phyloP scores from a whole-genome alignment of 192 early-diverging fungal genomes.

The Podila minutissima region DNA sequence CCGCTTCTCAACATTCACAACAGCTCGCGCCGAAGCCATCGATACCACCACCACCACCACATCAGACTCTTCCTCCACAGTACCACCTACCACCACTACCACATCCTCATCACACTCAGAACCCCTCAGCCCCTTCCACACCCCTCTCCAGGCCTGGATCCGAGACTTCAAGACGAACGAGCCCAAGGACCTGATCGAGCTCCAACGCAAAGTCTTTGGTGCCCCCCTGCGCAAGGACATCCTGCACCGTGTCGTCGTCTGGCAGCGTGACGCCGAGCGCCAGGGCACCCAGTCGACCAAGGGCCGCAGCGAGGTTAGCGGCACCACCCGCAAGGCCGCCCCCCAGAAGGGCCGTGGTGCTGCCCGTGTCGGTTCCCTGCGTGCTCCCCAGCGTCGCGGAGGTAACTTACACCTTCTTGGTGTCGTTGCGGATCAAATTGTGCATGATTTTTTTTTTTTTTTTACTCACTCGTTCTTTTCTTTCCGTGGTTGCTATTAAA shows the following conservation, averaged over 20 bases:
- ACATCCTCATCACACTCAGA: conserved; percentile 9
- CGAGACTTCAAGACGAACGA: conserved; percentile 78
- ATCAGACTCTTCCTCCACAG: conserved; percentile 2
- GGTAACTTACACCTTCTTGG: conserved; percentile 56
- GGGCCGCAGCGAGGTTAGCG: conserved; percentile 83
- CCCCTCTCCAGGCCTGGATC: conserved; percentile 77
- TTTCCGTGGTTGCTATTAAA: neutral
- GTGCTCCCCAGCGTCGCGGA: conserved; percentile 90
- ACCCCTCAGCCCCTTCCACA: conserved; percentile 37
- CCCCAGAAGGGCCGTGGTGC: conserved; percentile 95
- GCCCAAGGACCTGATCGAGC: conserved; percentile 75
- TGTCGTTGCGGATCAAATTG: neutral
- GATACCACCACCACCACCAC: conserved; percentile 6
- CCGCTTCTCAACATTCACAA: conserved; percentile 41
- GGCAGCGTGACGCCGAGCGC: conserved; percentile 82
- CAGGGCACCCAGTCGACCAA: conserved; percentile 90
- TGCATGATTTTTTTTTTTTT: neutral
- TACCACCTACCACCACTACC: neutral
- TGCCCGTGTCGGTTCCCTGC: conserved; percentile 85
- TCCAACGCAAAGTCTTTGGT: conserved; percentile 81
- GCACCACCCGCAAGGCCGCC: conserved; percentile 81
- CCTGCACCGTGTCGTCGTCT: conserved; percentile 84
- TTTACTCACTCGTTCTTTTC: neutral
- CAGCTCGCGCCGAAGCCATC: conserved; percentile 28
- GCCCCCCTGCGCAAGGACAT: conserved; percentile 82